phyloP scores from a whole-genome alignment of 306 rosid species.

The Cicer chorassanicum region DNA sequence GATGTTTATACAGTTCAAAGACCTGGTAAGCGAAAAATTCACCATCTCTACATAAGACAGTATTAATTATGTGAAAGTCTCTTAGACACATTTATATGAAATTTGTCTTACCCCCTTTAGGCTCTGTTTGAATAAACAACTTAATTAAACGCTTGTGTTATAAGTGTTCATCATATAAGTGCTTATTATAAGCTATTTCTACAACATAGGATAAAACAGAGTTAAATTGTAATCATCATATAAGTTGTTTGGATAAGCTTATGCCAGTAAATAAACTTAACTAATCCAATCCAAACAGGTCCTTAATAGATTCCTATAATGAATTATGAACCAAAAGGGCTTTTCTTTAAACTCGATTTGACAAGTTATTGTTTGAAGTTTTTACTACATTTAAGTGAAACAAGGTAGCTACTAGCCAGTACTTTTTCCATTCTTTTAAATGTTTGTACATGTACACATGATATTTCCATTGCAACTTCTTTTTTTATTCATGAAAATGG shows the following conservation, averaged over 20 bases:
- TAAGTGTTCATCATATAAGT: no score
- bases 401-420: neutral
- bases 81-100: neutral
- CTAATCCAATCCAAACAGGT: no score
- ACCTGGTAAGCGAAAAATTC: slow-evolving; percentile 62
- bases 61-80: neutral
- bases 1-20: slow-evolving; percentile 91
- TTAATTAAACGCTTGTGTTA: no score
- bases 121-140: no score
- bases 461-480: neutral
- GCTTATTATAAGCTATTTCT: no score
- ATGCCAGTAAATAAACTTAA: no score
- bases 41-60: neutral
- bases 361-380: slow-evolving; percentile 14
- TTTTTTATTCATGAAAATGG: neutral
- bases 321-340: neutral
- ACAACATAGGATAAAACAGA: no score
- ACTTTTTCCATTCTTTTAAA: neutral
- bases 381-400: neutral
- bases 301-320: neutral
- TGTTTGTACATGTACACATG: neutral
- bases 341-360: neutral
- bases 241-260: no score
- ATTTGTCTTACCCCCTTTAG: no score
- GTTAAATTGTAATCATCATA: no score